Base-by-base conservation (phyloP, 1,284 basidiomycete species). In the Naganishia sp. region DNA sequence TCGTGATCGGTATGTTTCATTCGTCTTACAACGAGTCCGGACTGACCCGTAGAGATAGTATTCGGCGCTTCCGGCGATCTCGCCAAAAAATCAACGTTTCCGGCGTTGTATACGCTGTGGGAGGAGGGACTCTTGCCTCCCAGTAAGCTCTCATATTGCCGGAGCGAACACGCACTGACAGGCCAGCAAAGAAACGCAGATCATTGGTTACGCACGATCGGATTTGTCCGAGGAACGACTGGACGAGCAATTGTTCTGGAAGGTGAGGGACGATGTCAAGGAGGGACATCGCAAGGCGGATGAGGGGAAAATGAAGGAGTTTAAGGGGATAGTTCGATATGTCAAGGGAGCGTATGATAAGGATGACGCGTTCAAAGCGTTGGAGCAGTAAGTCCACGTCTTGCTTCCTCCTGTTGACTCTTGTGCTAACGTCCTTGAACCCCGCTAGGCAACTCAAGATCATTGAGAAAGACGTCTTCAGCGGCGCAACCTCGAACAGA, bases 131-230 rank as follows among this genome's bases (percentile, higher is more conserved):
- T 61, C 6, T 54, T 67, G 17, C 66, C 66, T 11, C 42, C 39
- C 7, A 54, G 67, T 68, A n/a, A 57, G 63, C 49, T 18, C 28
- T 5, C 28, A 28, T 28, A 28, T 25, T 31, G 42, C 32, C 18
- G 23, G 10, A 13, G 10, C 21, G 18, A 18, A 42, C 1, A 63
- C 1, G 21, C 13, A 35, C 62, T 31, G 6, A 28, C 35, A 35
- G 21, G 31, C 54, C 41, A 32, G 42, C 21, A 45, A 45, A 53
- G 58, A 67, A 45, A 67, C 68, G 21, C 62, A 70, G 62, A 78
- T 79, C 69, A 60, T 79, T 55, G 77, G 77, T 45, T 79, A 79
- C 73, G 77, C 77, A 18, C 71, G 77, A 63, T 75, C 76, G 31
- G 75, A 79, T 70, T 75, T 78, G 73, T 70, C 72, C 51, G 71